These are phyloP conservation scores for Colletotrichum tropicicola DNA, from an alignment of 2,329 filamentous ascomycete species.

Conservation along the genomic window DNA sequence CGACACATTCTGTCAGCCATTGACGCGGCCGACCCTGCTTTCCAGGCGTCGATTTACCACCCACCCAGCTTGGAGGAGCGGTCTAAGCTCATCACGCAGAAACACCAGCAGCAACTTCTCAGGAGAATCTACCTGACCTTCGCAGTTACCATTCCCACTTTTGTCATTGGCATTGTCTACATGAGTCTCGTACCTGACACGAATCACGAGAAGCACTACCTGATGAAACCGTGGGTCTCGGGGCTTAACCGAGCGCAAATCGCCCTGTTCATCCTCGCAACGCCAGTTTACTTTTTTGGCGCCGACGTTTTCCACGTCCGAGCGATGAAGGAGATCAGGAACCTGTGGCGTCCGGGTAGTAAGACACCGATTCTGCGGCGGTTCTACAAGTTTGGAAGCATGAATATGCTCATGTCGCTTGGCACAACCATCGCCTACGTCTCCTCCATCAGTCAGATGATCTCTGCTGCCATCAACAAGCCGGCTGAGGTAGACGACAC, in stretches of 20 bases:
- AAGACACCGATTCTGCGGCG: slow-evolving; percentile 76
- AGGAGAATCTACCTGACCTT: slow-evolving; percentile 76
- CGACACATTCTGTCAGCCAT: slow-evolving; percentile 78
- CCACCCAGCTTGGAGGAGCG: slow-evolving; percentile 86
- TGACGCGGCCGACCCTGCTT: slow-evolving; percentile 69
- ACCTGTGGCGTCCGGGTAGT: slow-evolving; percentile 81
- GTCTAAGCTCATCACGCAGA: slow-evolving; percentile 75
- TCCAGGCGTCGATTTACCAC: slow-evolving; percentile 77
- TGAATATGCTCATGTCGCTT: slow-evolving; percentile 93
- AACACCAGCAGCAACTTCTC: slow-evolving; percentile 75
- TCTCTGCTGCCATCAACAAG: slow-evolving; percentile 60
- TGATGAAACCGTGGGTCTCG: slow-evolving; percentile 76
- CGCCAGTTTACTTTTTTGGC: slow-evolving; percentile 86
- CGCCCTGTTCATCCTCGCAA: slow-evolving; percentile 82
- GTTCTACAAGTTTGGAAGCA: slow-evolving; percentile 94
- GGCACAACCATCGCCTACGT: slow-evolving; percentile 90
- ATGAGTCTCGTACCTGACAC: slow-evolving; percentile 79
- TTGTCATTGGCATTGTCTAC: slow-evolving; percentile 88
- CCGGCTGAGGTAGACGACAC: slow-evolving; percentile 52
- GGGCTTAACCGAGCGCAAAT: slow-evolving; percentile 83
- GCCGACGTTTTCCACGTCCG: slow-evolving; percentile 86
- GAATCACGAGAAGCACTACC: slow-evolving; percentile 66
- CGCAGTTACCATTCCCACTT: slow-evolving; percentile 79
- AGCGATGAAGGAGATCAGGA: slow-evolving; percentile 79
- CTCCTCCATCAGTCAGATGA: slow-evolving; percentile 81